Base-by-base conservation (phyloP, 148 eudicot species). In the Amaranthus palmeri region DNA sequence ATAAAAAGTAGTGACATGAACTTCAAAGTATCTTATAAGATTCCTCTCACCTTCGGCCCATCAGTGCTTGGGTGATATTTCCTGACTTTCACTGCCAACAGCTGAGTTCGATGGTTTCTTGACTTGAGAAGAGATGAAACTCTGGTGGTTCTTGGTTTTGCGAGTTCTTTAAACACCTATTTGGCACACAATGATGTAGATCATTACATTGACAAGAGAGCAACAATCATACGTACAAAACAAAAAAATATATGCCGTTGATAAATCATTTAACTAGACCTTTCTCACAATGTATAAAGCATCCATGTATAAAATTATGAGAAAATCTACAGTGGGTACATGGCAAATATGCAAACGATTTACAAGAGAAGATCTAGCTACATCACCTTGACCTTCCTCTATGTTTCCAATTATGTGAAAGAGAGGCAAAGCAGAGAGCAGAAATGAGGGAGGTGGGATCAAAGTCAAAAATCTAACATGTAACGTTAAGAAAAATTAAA, bases 131-230 rank as follows among this genome's bases (percentile, higher is more conserved):
- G 65, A 49, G 86, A 78, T 41, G 89, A 66, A 50, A 73, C 45
- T 76, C 84, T 78, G 70, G 74, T 69, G 36, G 2, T 25, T 25
- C 36, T 25, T 25, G 36, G 36, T 51, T 80, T 48, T 47, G 83
- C 61, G 67, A 86, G 82, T 77, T 87, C 81, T 61, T 86, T 81
- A 50, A 47, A 4, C 68, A 88, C 91, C 97, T 91, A 80, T 14
- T 52, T 62, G 4, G 66, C 73, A 76, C 73, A 76, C 61, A 65
- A 56, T 17, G 43, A 68, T 55, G 57, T 59, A 72, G 67, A 54
- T 25, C 55, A 9, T 68, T 18, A 65, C 54, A 59, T 53, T 43
- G 41, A 25, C 50, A 53, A 3, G 6, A 53, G 9, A 14, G 44
- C 11, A 68, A 68, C 36, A 69, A 42, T 13, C 42, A 9, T 42